Evolutionary conservation across 164 flowering plant species (phyloP).

Genomic region (Cinnamomum micranthum): DNA sequence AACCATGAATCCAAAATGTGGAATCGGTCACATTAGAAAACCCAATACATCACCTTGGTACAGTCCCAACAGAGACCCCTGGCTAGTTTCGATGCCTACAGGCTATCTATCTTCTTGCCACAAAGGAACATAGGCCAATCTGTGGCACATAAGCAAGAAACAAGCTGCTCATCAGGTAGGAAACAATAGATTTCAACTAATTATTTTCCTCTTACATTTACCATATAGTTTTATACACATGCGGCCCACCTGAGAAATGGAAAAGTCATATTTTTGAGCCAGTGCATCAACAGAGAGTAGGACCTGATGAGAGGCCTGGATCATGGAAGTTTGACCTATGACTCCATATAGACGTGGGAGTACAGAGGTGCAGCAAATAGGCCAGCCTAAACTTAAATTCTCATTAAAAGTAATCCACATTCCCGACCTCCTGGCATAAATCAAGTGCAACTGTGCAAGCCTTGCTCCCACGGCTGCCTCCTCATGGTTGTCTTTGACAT

Average conservation of each 20-base stretch:
- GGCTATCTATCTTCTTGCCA: not conserved
- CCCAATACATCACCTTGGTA: not conserved
- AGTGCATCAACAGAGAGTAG: not conserved
- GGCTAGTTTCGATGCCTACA: not conserved
- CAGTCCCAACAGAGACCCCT: not conserved
- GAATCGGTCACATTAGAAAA: not conserved
- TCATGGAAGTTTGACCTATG: not conserved
- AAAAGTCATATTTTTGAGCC: not conserved
- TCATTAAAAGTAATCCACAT: not conserved
- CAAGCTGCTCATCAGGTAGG: not conserved
- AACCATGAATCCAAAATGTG: not conserved
- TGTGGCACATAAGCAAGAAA: not conserved
- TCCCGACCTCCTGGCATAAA: slow-evolving; percentile 63
- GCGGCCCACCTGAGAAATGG: not conserved
- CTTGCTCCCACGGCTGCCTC: slow-evolving; percentile 93
- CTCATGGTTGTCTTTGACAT: slow-evolving; percentile 97
- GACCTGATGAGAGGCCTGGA: not conserved
- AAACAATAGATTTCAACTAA: no score
- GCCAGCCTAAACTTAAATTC: not conserved
- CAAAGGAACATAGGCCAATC: not conserved
- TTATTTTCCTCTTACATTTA: not conserved
- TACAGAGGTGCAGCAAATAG: not conserved
- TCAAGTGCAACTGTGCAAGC: slow-evolving; percentile 41
- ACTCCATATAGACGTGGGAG: not conserved
- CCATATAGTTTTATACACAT: no score